Base-by-base conservation (phyloP, 1,284 basidiomycete genomes). In the Heimioporus punctisporus region DNA sequence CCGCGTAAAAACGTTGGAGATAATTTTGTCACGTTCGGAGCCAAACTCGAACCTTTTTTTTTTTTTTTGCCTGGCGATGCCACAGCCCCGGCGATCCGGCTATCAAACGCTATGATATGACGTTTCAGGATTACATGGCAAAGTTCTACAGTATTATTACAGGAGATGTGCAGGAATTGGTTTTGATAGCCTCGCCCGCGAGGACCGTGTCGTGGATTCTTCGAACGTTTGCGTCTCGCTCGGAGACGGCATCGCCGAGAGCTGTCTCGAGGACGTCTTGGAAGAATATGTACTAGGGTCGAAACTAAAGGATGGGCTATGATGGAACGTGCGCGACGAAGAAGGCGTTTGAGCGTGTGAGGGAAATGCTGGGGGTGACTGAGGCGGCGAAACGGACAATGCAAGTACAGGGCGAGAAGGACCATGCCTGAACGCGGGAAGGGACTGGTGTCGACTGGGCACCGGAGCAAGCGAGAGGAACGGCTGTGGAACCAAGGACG, bases 381-480 rank as follows among this genome's bases (percentile, higher is more conserved):
- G 3, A 19, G 31, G 44, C 43, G 23, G 42, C 26, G 10, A 48
- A 37, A 40, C 56, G 46, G 24, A 11, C 42, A 17, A 55, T 8
- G 51, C 40, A 23, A 55, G 50, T 19, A 42, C 19, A 21, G 52
- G 52, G 1, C 6, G 51, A 25, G 50, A 46, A 17, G 37, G 31
- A 24, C 46, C 46, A 6, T 65, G 53, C 43, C 46, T 56, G 40
- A 56, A 56, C 27, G 59, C 56, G 34, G 66, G 68, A 48, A 69
- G 61, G 7, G 67, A 70, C 15, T 28, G 46, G 21, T 67, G 69
- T 23, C 70, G 59, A 46, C 14, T 61, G 37, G 56, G 48, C 14
- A 48, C 26, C 10, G 51, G n/a, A 14, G 51, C 24, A 48, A 49
- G 25, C 43, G 46, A 12, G 14, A 26, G 37, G 11, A 42, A 12